These are phyloP conservation scores for Psidium friedrichsthalianum DNA, from an alignment of 345 rosid species.

Conservation along the genomic window DNA sequence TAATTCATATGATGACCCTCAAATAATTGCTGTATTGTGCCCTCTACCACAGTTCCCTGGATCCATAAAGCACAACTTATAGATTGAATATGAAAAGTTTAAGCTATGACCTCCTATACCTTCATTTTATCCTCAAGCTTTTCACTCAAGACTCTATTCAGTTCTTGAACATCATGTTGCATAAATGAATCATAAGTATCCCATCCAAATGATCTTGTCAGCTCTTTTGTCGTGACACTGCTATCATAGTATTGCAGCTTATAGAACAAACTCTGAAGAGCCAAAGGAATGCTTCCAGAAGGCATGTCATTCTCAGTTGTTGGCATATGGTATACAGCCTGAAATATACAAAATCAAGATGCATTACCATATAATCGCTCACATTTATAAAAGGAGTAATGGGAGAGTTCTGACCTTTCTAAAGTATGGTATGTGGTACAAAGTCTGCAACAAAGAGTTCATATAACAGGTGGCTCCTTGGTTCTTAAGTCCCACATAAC, in stretches of 20 bases:
- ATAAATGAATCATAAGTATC: constrained; percentile 95
- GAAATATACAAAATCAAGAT: constrained; percentile 7
- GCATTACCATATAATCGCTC: neutral
- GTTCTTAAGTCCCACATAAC: constrained; percentile 95
- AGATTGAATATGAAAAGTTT: neutral
- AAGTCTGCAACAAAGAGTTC: constrained; percentile 91
- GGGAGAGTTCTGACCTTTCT: constrained; percentile 53
- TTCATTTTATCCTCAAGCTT: constrained; percentile 98
- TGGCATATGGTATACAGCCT: constrained; percentile 99
- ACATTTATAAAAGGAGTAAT: constrained; percentile 1
- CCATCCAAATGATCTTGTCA: constrained; percentile 99
- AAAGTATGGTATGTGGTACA: constrained; percentile 85
- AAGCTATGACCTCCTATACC: constrained; percentile 28
- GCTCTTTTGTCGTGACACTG: constrained; percentile 88
- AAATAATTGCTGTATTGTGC: constrained; percentile 89
- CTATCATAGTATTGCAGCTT: constrained; percentile 92
- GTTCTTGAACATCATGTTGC: constrained; percentile 99
- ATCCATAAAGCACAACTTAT: constrained; percentile 4
- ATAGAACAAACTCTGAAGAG: constrained; percentile 89
- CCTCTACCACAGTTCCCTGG: constrained; percentile 98
- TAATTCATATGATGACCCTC: constrained; percentile 99
- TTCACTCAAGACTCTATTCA: constrained; percentile 85
- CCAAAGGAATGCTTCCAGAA: constrained; percentile 90
- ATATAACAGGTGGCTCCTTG: constrained; percentile 99
- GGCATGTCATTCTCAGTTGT: constrained; percentile 98